Evolutionary conservation across 176 grass and related monocot genomes (phyloP).

Genomic region (Secale cereale): DNA sequence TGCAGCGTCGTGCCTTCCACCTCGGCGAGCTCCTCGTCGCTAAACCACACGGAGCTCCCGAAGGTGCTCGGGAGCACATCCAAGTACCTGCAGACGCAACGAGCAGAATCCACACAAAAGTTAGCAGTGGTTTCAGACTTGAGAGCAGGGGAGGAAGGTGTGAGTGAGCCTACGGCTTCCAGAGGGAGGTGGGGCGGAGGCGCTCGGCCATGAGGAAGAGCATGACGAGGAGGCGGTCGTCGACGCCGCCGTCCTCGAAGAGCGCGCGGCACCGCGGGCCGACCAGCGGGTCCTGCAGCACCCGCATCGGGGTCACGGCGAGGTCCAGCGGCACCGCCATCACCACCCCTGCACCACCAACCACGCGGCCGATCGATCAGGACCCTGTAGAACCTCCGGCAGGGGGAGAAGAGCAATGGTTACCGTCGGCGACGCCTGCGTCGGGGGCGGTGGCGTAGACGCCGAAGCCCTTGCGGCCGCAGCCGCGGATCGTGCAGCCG

Average conservation of each 20-base stretch:
- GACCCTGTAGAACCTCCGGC: background rate
- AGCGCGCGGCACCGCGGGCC: constrained; percentile 63
- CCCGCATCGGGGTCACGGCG: constrained; percentile 81
- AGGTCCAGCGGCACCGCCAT: constrained; percentile 95
- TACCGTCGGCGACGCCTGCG: constrained; percentile 37
- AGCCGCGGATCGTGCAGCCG: constrained; percentile 57
- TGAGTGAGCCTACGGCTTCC: constrained; percentile 70
- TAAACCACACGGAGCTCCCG: constrained; percentile 76
- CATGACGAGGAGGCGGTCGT: constrained; percentile 87
- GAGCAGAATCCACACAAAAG: background rate
- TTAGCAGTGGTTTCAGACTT: background rate
- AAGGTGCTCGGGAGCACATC: constrained; percentile 86
- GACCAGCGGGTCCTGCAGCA: constrained; percentile 77
- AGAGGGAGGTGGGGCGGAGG: constrained; percentile 65
- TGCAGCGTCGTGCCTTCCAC: constrained; percentile 82
- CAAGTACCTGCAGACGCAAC: constrained; percentile 49
- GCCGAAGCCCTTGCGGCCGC: constrained; percentile 54
- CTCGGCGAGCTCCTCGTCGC: constrained; percentile 60
- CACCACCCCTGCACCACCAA: constrained; percentile 44
- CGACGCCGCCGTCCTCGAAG: constrained; percentile 64
- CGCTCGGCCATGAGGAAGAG: constrained; percentile 90
- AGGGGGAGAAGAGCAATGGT: background rate
- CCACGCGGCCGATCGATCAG: background rate
- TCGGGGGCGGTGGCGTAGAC: constrained; percentile 48
- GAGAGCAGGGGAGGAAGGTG: background rate